phyloP scores from a whole-genome alignment of 108 stramenopile genomes.

The Poteriospumella lacustris region DNA sequence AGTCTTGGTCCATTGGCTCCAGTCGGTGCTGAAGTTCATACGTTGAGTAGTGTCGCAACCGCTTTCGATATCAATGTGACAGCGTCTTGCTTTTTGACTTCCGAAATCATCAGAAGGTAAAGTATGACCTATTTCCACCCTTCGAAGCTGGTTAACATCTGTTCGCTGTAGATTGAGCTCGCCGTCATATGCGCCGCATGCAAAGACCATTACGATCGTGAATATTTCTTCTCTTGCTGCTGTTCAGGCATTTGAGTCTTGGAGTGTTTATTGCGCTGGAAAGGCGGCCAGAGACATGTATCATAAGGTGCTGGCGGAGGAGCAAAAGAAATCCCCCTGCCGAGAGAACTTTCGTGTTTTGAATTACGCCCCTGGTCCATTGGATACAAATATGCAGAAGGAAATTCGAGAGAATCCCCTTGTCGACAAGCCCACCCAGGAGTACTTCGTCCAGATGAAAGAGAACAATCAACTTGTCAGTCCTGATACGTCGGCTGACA shows the following conservation, averaged over 20 bases:
- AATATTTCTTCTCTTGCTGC: constrained; percentile 52
- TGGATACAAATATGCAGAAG: constrained; percentile 49
- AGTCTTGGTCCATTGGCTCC: constrained; percentile 37
- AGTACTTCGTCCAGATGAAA: background rate
- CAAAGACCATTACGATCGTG: constrained; percentile 10
- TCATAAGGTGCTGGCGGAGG: constrained; percentile 39
- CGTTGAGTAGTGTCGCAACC: constrained; percentile 22
- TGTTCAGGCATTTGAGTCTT: constrained; percentile 40
- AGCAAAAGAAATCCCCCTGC: constrained; percentile 12
- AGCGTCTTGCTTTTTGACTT: constrained; percentile 39
- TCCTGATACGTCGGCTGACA: constrained; percentile 42
- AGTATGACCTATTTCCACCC: background rate
- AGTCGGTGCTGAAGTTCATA: constrained; percentile 22
- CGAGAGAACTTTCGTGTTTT: constrained; percentile 25
- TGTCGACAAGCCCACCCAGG: background rate
- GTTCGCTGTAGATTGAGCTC: background rate
- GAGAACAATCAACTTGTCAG: constrained; percentile 34
- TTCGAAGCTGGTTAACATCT: background rate
- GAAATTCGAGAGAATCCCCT: constrained; percentile 21
- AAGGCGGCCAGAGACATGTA: constrained; percentile 58
- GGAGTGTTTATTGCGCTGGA: constrained; percentile 44
- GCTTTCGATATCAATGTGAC: constrained; percentile 47
- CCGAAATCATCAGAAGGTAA: constrained; percentile 33
- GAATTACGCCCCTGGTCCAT: constrained; percentile 51
- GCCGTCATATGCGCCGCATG: background rate